Base-by-base conservation (phyloP, 2,329 filamentous ascomycete species). In the Aulographum hederae region DNA sequence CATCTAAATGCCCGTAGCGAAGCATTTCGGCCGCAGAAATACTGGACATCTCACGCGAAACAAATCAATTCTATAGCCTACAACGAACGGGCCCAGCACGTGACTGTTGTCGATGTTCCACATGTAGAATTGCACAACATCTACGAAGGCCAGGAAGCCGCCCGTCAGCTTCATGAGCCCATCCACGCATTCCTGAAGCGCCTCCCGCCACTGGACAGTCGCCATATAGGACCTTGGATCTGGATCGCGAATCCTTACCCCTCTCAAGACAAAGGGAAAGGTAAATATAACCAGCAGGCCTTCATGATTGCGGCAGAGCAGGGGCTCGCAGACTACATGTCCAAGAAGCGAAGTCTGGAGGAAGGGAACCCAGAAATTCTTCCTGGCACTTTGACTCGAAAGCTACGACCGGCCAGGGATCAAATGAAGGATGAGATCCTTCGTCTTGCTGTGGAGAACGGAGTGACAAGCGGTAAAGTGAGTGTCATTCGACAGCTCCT, bases 201-300 rank as follows among this genome's bases (percentile, higher is more conserved):
- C 6, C 58, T 85, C 0, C 75, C 76, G 0, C 78, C 81, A 0
- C 63, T 65, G 3, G 74, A 65, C 2, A 47, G 53, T 3, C 52
- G 49, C 1, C 43, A 43, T 0, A 41, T 54, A 1, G 59, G 64
- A 3, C 65, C 65, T 0, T 89, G 79, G 77, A 80, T 92, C 30
- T 82, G 67, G 57, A 67, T 78, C 26, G 65, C 63, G 32, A 81
- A 81, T 47, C 76, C 75, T 0, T 65, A 65, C 41, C 44, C 15
- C 48, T 57, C 18, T 10, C 29, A 28, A 23, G 35, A 39, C 18
- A 37, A 40, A 30, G 35, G 32, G 19, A 16, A n/a, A 10, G 28
- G 26, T 11, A 31, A 20, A 15, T 58, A 57, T 4, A 58, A 67
- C 25, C 44, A 67, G 1, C 38, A 46, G 0, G 50, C 58, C 1